Evolutionary conservation across 225 moss, liverwort and hornwort species (phyloP), one percentile per base, ranked within the genome.

Genomic region (Polytrichum formosum): DNA sequence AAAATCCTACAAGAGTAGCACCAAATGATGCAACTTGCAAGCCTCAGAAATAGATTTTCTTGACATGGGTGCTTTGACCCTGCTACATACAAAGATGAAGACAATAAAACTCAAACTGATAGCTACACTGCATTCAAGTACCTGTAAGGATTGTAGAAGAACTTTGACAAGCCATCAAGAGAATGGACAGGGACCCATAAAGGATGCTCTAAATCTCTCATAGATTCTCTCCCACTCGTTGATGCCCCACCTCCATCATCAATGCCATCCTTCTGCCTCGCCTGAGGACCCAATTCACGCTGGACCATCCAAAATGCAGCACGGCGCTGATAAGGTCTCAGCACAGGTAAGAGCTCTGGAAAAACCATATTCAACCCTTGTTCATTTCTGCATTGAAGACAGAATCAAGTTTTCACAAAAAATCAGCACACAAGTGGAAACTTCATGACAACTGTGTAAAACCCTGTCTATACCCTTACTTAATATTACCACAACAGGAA

Each of bases 261-360:
- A 46, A 53, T 66, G 55, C 66, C 21, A 53, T 21, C 76, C 53
- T 61, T 59, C 67, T 74, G 79, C 75, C 53, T 35, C 56, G 71
- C 63, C 46, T 76, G 77, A 29, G 79, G 70, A 55, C 90, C 92
- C 73, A 80, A 84, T 78, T 97, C 97, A 56, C 97, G 94, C 77
- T 92, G 91, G 65, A 97, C 90, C 97, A 97, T 97, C 97, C 97
- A 97, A 81, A 80, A 88, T 77, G 88, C 91, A 46, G 97, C 97
- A 77, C 89, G 89, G 73, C 91, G 91, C 72, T 97, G 97, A 77
- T 97, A 97, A 62, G 94, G 94, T 81, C 94, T 90, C 19, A 97
- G 88, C 70, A 82, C 85, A 67, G 94, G 89, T 74, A 90, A 67
- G 64, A 97, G 91, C 84, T 94, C 89, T 28, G 94, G 92, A 70